Evolutionary conservation across 2,329 filamentous ascomycete genomes (phyloP).

Genomic region (Neofusicoccum kwambonambiense): DNA sequence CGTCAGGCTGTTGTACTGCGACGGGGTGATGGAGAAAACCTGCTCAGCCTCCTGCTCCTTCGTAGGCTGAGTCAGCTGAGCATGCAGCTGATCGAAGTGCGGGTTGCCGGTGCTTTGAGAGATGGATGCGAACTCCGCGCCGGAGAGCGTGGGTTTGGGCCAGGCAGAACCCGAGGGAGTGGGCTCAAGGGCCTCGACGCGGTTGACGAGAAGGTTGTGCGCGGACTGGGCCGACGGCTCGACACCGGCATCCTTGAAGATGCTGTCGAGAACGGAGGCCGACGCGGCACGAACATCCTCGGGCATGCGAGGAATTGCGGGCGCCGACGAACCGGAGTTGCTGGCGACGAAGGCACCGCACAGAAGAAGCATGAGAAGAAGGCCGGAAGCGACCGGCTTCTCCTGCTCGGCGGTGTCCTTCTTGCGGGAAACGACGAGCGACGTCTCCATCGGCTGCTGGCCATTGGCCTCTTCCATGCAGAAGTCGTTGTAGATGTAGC

Average conservation of each 20-base stretch:
- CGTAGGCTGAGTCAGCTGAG: slow-evolving; percentile 57
- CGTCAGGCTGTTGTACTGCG: slow-evolving; percentile 84
- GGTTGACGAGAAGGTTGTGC: slow-evolving; percentile 52
- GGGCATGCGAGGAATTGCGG: slow-evolving; percentile 72
- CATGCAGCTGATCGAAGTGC: slow-evolving; percentile 41
- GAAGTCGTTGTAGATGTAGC: slow-evolving; percentile 74
- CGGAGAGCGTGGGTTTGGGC: slow-evolving; percentile 38
- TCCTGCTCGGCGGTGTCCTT: slow-evolving; percentile 43
- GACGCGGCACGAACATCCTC: slow-evolving; percentile 79
- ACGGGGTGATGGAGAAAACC: slow-evolving; percentile 78
- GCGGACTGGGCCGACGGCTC: slow-evolving; percentile 37
- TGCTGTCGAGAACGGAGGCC: slow-evolving; percentile 73
- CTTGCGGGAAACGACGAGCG: slow-evolving; percentile 43
- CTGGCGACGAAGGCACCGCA: slow-evolving; percentile 95
- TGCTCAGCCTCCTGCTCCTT: slow-evolving; percentile 86
- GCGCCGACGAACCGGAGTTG: slow-evolving; percentile 68
- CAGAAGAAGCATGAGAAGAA: slow-evolving; percentile 93
- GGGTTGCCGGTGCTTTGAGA: slow-evolving; percentile 28
- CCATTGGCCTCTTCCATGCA: slow-evolving; percentile 55
- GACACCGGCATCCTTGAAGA: slow-evolving; percentile 77
- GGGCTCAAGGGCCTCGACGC: slow-evolving; percentile 40
- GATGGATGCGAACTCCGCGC: slow-evolving; percentile 36
- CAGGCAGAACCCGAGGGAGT: slow-evolving; percentile 36
- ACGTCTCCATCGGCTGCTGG: slow-evolving; percentile 36
- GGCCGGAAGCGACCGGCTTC: slow-evolving; percentile 69